phyloP scores from a whole-genome alignment of 225 moss, liverwort and hornwort genomes.

The Physcomitrellopsis africana region DNA sequence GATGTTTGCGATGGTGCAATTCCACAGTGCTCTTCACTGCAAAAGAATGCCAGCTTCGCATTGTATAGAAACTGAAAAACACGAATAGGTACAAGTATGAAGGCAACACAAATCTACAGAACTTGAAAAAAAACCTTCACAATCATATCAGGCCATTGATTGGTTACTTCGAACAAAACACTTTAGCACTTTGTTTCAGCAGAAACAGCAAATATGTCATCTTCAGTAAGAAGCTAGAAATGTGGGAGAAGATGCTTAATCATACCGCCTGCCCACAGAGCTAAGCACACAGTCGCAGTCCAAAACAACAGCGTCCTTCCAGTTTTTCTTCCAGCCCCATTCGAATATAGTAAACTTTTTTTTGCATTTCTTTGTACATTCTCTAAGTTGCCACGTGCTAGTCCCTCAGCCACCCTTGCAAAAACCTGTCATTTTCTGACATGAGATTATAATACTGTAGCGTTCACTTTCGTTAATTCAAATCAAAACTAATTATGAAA shows the following conservation, averaged over 20 bases:
- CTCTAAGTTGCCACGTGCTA: constrained; percentile 28
- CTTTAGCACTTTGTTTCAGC: background rate
- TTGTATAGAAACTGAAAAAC: no score
- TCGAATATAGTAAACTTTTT: constrained; percentile 31
- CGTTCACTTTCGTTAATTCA: no score
- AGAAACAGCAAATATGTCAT: constrained; percentile 16
- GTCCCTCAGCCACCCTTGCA: constrained; percentile 47
- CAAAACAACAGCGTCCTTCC: constrained; percentile 35
- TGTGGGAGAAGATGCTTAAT: constrained; percentile 9
- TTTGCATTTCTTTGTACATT: constrained; percentile 30
- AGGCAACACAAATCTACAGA: no score
- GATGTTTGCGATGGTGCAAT: no score
- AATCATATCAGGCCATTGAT: no score
- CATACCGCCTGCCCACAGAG: constrained; percentile 48
- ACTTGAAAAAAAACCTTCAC: no score
- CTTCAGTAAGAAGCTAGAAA: constrained; percentile 14
- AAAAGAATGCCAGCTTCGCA: no score
- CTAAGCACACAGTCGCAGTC: constrained; percentile 40
- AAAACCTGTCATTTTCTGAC: constrained; percentile 52
- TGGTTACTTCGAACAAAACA: background rate
- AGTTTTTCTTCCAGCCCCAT: constrained; percentile 38
- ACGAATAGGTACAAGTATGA: no score
- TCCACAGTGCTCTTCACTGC: no score
- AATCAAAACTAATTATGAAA: no score
- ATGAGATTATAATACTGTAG: constrained; percentile 31